phyloP scores from a whole-genome alignment of 2,329 filamentous ascomycete species.

The Bertia moriformis region DNA sequence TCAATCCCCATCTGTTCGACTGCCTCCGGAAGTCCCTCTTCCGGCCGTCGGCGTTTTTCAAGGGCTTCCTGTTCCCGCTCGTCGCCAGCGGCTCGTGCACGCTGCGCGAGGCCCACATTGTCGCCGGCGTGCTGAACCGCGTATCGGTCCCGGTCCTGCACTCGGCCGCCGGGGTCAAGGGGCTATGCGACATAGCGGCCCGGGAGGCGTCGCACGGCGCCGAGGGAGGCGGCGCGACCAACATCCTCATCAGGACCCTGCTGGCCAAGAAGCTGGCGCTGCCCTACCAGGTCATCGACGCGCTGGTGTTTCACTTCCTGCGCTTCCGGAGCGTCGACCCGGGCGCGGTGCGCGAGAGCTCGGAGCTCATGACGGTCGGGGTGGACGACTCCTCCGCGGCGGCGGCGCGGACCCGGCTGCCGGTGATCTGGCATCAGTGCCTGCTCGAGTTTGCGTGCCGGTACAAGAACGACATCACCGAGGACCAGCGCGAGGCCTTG shows the following conservation, averaged over 20 bases:
- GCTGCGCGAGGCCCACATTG: slow-evolving; percentile 78
- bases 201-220: slow-evolving; percentile 72
- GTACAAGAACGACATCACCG: slow-evolving; percentile 90
- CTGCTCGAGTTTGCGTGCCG: slow-evolving; percentile 82
- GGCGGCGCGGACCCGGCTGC: slow-evolving; percentile 53
- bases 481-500: slow-evolving; percentile 82
- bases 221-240: slow-evolving; percentile 80
- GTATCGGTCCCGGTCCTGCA: slow-evolving; percentile 83
- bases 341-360: slow-evolving; percentile 31
- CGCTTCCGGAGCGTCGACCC: slow-evolving; percentile 66
- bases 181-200: slow-evolving; percentile 84
- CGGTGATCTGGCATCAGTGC: slow-evolving; percentile 93
- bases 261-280: slow-evolving; percentile 95
- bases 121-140: slow-evolving; percentile 70
- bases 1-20: slow-evolving; percentile 92
- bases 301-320: slow-evolving; percentile 90
- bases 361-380: slow-evolving; percentile 38
- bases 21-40: slow-evolving; percentile 83
- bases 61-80: slow-evolving; percentile 84
- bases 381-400: slow-evolving; percentile 17
- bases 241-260: slow-evolving; percentile 85
- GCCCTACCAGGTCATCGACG: slow-evolving; percentile 86
- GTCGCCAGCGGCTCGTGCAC: slow-evolving; percentile 78
- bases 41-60: slow-evolving; percentile 93
- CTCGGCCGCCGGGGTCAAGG: slow-evolving; percentile 79